phyloP scores from a whole-genome alignment of 2,329 filamentous ascomycete genomes.

The Exophiala sideris region DNA sequence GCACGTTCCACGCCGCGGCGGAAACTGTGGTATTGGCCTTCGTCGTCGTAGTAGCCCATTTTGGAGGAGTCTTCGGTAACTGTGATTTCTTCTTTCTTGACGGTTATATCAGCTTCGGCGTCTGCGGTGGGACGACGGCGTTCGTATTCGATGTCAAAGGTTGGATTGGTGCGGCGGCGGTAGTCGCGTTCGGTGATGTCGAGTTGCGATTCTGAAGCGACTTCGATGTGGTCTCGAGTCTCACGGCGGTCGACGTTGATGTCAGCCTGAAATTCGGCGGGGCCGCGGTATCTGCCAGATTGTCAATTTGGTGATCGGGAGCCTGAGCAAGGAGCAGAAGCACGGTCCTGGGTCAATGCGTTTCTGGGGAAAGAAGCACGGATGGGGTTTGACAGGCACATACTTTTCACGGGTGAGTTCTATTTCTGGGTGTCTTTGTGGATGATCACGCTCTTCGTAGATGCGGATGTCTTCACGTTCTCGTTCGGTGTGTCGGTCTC shows the following conservation, averaged over 20 bases:
- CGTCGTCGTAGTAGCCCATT: conserved; percentile 79
- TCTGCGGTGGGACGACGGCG: conserved; percentile 33
- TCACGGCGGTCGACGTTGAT: conserved; percentile 23
- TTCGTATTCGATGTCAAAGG: conserved; percentile 48
- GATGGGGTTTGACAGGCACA: conserved; percentile 29
- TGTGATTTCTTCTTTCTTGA: conserved; percentile 45
- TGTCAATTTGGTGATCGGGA: conserved; percentile 26
- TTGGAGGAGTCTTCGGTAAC: conserved; percentile 48
- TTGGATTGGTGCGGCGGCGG: conserved; percentile 58
- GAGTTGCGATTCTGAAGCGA: conserved; percentile 45
- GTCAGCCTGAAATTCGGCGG: conserved; percentile 26
- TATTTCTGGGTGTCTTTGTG: conserved; percentile 43
- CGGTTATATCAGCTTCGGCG: conserved; percentile 36
- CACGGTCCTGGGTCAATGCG: conserved; percentile 28
- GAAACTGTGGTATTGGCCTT: conserved; percentile 72
- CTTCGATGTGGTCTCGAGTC: conserved; percentile 36
- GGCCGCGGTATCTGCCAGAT: conserved; percentile 25
- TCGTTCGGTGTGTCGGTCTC: conserved; percentile 49
- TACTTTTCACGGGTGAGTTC: conserved; percentile 52
- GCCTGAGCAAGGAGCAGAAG: conserved; percentile 24
- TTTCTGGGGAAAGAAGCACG: conserved; percentile 19
- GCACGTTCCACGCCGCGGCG: conserved; percentile 67
- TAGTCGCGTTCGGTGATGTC: conserved; percentile 60
- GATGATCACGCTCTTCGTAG: conserved; percentile 34
- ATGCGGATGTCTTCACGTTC: conserved; percentile 38